Percentiles rank a stretch among this genome's conserved stretches.
Evolutionary conservation across 495 filamentous ascomycete species (phyloP).

Genomic region (Aspergillus biplanus): DNA sequence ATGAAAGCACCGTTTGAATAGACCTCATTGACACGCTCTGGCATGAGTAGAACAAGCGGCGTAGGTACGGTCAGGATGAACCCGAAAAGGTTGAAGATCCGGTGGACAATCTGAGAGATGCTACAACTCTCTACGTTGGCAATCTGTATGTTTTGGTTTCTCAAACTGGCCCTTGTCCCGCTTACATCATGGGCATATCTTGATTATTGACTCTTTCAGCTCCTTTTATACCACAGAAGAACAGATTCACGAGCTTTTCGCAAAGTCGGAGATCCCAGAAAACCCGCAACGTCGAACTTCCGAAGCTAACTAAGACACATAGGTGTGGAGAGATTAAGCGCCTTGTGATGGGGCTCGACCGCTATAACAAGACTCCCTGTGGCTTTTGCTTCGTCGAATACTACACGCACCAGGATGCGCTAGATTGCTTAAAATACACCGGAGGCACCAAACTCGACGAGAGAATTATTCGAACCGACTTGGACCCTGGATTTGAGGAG

Average conservation of each 20-base stretch:
- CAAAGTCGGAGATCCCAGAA: constrained; percentile 60
- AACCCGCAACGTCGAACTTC: constrained; percentile 4
- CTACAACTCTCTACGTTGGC: constrained; percentile 95
- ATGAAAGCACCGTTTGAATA: not conserved
- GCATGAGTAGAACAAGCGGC: constrained; percentile 64
- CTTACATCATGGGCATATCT: not conserved
- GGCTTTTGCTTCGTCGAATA: constrained; percentile 99
- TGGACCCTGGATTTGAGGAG: constrained; percentile 95
- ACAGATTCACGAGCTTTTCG: constrained; percentile 96
- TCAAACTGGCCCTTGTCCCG: not conserved
- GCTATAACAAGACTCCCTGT: constrained; percentile 95
- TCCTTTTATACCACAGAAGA: constrained; percentile 99
- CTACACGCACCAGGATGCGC: constrained; percentile 93
- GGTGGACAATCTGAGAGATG: constrained; percentile 77
- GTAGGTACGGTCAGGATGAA: constrained; percentile 62
- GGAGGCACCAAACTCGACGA: constrained; percentile 99
- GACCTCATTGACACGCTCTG: constrained; percentile 16
- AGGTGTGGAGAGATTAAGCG: constrained; percentile 96
- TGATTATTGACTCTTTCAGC: constrained; percentile 53
- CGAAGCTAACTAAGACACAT: constrained; percentile 7
- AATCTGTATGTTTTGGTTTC: constrained; percentile 71
- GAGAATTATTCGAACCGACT: constrained; percentile 92
- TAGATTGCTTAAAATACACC: constrained; percentile 98
- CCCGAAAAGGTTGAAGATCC: constrained; percentile 60
- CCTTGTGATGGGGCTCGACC: constrained; percentile 96